These are phyloP conservation scores for Arthroderma sp. DNA, from an alignment of 2,329 filamentous ascomycete genomes.

Conservation along the genomic window DNA sequence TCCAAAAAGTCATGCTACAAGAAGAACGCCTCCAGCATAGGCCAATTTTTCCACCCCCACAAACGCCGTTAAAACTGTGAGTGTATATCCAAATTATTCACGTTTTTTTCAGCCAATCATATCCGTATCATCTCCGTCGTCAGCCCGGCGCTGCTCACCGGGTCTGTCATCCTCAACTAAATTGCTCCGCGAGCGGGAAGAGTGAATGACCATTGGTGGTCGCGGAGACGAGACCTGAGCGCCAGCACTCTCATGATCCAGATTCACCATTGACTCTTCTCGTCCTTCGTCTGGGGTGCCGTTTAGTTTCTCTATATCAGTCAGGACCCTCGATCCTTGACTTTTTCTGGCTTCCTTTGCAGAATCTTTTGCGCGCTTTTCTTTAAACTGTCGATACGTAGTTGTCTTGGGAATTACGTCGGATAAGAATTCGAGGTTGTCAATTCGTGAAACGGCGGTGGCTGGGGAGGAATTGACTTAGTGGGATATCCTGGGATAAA, in stretches of 20 bases:
- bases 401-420: conserved; percentile 83
- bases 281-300: conserved; percentile 13
- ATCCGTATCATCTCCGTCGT: conserved; percentile 40
- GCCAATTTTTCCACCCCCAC: no score
- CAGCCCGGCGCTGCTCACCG: conserved; percentile 13
- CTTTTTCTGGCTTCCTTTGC: conserved; percentile 19
- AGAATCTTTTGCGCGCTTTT: conserved; percentile 31
- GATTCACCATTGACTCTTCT: conserved; percentile 11
- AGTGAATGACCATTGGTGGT: conserved; percentile 21
- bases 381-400: conserved; percentile 67
- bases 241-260: conserved; percentile 6
- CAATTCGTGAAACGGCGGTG: conserved; percentile 70
- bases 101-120: conserved; percentile 36
- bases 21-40: no score
- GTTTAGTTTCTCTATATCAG: conserved; percentile 13
- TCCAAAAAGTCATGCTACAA: no score
- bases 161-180: conserved; percentile 38
- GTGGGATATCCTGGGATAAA: background rate
- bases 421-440: conserved; percentile 87
- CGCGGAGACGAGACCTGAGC: conserved; percentile 15
- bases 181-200: conserved; percentile 35
- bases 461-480: conserved; percentile 36
- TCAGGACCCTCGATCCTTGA: conserved; percentile 28
- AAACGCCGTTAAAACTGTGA: no score
- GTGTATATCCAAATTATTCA: background rate